Evolutionary conservation across 495 filamentous ascomycete species (phyloP).

Genomic region (Aspergillus hancockii): DNA sequence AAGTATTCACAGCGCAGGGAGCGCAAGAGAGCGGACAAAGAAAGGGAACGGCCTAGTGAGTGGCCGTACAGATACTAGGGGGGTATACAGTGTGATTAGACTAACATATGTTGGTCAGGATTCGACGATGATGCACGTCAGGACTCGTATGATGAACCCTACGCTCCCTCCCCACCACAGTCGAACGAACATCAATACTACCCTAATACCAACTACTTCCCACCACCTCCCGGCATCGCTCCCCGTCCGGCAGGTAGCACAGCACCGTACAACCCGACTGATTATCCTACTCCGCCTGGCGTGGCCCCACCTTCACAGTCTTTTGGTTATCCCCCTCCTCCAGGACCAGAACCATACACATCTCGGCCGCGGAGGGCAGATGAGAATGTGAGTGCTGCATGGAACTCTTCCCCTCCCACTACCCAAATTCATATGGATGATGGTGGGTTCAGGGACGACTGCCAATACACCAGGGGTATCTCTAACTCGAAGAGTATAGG

Average conservation of each 20-base stretch:
- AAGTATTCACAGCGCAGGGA: conserved; percentile 65
- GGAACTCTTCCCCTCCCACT: conserved; percentile 39
- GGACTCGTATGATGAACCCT: conserved; percentile 44
- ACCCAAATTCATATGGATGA: conserved; percentile 38
- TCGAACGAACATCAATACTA: conserved; percentile 39
- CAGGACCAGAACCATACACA: conserved; percentile 43
- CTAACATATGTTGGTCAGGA: conserved; percentile 10
- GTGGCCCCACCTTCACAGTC: conserved; percentile 44
- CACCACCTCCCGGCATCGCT: conserved; percentile 45
- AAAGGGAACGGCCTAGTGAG: conserved; percentile 26
- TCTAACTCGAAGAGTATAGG: conserved; percentile 18
- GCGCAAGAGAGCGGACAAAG: conserved; percentile 51
- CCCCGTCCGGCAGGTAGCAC: conserved; percentile 30
- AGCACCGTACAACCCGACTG: conserved; percentile 39
- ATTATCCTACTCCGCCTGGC: conserved; percentile 49
- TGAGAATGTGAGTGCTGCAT: conserved; percentile 57
- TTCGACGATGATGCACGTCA: conserved; percentile 37
- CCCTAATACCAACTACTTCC: conserved; percentile 41
- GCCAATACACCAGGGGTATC: not conserved
- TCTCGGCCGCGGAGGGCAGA: conserved; percentile 48
- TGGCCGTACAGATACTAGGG: not conserved
- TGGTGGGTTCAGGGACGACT: conserved; percentile 44
- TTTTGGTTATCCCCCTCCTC: conserved; percentile 44
- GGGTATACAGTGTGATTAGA: not conserved
- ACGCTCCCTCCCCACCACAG: conserved; percentile 34